A percentile compares a stretch with the other conserved stretches of the same genome.
These are phyloP conservation scores for Pseudozyma thailandica DNA, from an alignment of 1,284 basidiomycete species.

Conservation along the genomic window DNA sequence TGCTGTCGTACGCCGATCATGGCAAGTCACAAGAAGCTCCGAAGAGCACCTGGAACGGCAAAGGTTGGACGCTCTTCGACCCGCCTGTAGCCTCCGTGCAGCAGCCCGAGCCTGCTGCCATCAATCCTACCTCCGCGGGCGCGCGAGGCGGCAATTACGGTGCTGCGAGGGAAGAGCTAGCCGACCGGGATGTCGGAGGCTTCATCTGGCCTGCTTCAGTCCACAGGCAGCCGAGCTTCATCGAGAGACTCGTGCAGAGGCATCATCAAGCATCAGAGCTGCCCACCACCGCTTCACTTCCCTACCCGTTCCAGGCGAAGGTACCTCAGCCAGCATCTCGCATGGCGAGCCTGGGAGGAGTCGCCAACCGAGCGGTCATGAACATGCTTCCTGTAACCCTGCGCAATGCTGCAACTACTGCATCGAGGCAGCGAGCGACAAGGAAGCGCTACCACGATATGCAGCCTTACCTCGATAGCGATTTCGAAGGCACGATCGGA, in stretches of 20 bases:
- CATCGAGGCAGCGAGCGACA: slow-evolving; percentile 33
- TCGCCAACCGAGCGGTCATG: slow-evolving; percentile 38
- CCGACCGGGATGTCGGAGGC: slow-evolving; percentile 33
- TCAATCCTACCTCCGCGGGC: background rate
- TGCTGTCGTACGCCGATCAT: slow-evolving; percentile 14
- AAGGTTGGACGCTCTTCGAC: slow-evolving; percentile 43
- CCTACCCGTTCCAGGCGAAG: slow-evolving; percentile 30
- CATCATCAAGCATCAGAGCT: slow-evolving; percentile 26
- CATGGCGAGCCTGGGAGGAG: slow-evolving; percentile 37
- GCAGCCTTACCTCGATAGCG: slow-evolving; percentile 49
- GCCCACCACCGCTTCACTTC: slow-evolving; percentile 17
- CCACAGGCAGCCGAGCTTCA: slow-evolving; percentile 43
- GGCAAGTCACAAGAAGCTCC: slow-evolving; percentile 6
- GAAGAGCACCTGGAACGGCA: slow-evolving; percentile 37
- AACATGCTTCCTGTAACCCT: slow-evolving; percentile 45
- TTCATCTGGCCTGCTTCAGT: slow-evolving; percentile 32
- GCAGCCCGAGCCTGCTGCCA: slow-evolving; percentile 17
- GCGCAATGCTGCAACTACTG: slow-evolving; percentile 38
- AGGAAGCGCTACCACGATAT: slow-evolving; percentile 32
- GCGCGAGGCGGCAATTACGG: slow-evolving; percentile 36
- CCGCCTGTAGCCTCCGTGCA: slow-evolving; percentile 22
- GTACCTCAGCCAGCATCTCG: slow-evolving; percentile 31
- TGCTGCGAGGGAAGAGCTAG: slow-evolving; percentile 23
- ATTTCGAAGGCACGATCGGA: slow-evolving; percentile 60
- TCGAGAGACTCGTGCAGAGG: slow-evolving; percentile 37